Percentiles rank a stretch among this genome's conserved stretches.
phyloP scores from a whole-genome alignment of 345 rosid genomes.

The Gossypium anomalum region DNA sequence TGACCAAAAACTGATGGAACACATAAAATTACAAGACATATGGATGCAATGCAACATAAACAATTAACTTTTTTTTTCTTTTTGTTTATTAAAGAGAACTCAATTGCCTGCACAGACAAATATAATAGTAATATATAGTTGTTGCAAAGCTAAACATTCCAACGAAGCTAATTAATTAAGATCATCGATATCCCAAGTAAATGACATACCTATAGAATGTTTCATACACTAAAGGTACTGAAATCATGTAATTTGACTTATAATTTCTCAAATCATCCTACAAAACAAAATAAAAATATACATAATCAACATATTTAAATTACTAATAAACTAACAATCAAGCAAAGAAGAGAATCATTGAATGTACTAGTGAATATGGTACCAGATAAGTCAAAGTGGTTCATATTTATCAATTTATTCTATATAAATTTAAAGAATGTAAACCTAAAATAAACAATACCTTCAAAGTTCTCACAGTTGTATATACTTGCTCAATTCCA shows the following conservation, averaged over 20 bases:
- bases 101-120: neutral
- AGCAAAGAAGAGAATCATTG: neutral
- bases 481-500: constrained; percentile 87
- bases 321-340: neutral
- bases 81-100: neutral
- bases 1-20: neutral
- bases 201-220: constrained; percentile 72
- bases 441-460: constrained; percentile 28
- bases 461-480: constrained; percentile 68
- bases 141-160: neutral
- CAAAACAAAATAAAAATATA: neutral
- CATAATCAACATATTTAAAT: neutral
- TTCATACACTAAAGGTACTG: constrained; percentile 94
- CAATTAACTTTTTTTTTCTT: neutral
- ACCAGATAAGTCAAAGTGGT: neutral
- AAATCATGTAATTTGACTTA: constrained; percentile 74
- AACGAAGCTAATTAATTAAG: neutral
- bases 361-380: neutral
- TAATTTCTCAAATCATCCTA: constrained; percentile 82
- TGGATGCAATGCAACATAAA: neutral
- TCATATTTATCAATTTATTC: neutral
- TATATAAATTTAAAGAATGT: neutral
- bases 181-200: neutral
- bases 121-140: neutral
- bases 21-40: neutral